Conservation (phyloP, 2,329 filamentous ascomycete species). For the Lasiodiplodia citricola region DNA sequence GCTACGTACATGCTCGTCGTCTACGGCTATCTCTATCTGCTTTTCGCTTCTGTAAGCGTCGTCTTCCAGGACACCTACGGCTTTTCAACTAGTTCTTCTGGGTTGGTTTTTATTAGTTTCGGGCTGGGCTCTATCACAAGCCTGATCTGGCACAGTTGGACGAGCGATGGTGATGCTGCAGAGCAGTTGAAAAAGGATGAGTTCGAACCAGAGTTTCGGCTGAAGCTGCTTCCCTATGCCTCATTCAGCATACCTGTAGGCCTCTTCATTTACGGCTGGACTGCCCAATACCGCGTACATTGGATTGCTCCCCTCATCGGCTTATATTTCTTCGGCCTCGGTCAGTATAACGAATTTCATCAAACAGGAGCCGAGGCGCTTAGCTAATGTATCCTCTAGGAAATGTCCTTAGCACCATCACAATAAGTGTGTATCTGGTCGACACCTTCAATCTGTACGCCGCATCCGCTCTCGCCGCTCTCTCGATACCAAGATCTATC, state of each 20-base stretch:
- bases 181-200: conserved; percentile 26
- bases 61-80: conserved; percentile 43
- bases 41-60: conserved; percentile 46
- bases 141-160: conserved; percentile 42
- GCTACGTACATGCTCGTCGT: conserved; percentile 53
- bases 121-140: conserved; percentile 48
- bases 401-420: conserved; percentile 32
- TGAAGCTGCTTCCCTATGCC: too few species aligned
- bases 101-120: conserved; percentile 41
- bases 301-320: too few species aligned
- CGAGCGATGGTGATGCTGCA: conserved; percentile 43
- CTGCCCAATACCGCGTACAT: too few species aligned
- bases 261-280: too few species aligned
- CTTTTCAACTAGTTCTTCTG: conserved; percentile 39
- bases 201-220: too few species aligned
- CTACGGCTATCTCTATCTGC: conserved; percentile 50
- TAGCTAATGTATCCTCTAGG: neutral
- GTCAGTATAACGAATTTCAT: too few species aligned
- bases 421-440: conserved; percentile 64
- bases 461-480: conserved; percentile 62
- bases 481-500: conserved; percentile 30
- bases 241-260: too few species aligned
- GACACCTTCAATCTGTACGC: conserved; percentile 65
- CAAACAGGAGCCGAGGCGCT: conserved; percentile 29
- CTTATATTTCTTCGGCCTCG: too few species aligned